Evolutionary conservation across 352 stramenopile species (phyloP).

Genomic region (Aphanomyces euteiches): DNA sequence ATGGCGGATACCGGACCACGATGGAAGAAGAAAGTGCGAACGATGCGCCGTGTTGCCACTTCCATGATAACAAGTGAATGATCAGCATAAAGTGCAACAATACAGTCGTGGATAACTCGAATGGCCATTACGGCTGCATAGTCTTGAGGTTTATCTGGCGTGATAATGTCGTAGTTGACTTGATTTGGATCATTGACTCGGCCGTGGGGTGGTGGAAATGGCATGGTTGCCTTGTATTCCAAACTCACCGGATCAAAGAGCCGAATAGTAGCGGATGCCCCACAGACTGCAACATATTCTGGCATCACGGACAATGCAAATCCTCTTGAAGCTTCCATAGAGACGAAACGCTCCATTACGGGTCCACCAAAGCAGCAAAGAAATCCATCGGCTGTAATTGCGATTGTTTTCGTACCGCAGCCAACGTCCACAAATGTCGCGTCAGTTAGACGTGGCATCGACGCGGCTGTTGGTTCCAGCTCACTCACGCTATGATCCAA

Average conservation of each 20-base stretch:
- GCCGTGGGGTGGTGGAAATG: slow-evolving; percentile 69
- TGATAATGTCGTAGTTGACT: slow-evolving; percentile 1
- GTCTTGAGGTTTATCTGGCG: slow-evolving; percentile 36
- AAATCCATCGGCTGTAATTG: slow-evolving; percentile 62
- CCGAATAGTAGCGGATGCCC: slow-evolving; percentile 57
- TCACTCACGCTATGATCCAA: slow-evolving; percentile 51
- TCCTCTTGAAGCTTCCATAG: slow-evolving; percentile 51
- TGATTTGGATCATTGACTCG: slow-evolving; percentile 37
- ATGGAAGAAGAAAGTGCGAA: slow-evolving; percentile 81
- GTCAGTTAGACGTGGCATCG: slow-evolving; percentile 57
- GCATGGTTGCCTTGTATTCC: slow-evolving; percentile 67
- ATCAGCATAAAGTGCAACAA: slow-evolving; percentile 72
- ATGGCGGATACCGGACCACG: slow-evolving; percentile 66
- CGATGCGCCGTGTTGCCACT: slow-evolving; percentile 48
- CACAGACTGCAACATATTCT: slow-evolving; percentile 63
- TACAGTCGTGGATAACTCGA: slow-evolving; percentile 53
- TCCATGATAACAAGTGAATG: slow-evolving; percentile 78
- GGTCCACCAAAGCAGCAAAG: slow-evolving; percentile 73
- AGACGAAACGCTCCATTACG: slow-evolving; percentile 67
- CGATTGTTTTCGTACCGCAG: slow-evolving; percentile 72
- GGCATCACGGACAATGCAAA: slow-evolving; percentile 75
- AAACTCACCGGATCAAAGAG: slow-evolving; percentile 71
- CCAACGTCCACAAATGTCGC: slow-evolving; percentile 67
- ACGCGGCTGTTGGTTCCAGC: slow-evolving; percentile 52
- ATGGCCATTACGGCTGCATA: slow-evolving; percentile 59